Conservation (phyloP, 129 eudicot species). For the Calendula officinalis region DNA sequence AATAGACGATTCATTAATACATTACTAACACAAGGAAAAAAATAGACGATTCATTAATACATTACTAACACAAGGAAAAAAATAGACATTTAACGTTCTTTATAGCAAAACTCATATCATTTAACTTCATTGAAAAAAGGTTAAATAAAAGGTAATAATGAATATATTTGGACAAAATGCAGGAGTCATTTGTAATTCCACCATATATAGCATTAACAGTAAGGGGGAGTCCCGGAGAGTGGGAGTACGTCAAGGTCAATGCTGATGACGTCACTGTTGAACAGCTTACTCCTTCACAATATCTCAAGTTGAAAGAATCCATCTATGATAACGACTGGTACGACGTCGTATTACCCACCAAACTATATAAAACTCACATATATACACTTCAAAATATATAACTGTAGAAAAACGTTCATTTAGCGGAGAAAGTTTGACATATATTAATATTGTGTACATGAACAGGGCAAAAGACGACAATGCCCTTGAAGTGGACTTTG, state of each 20-base stretch:
- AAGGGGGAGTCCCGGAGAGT: conserved; percentile 71
- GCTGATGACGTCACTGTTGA: conserved; percentile 60
- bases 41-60: not conserved
- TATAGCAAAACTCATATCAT: not conserved
- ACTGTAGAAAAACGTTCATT: too few species aligned
- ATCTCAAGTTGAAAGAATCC: conserved; percentile 68
- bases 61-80: not conserved
- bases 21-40: too few species aligned
- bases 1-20: too few species aligned
- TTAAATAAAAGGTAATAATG: too few species aligned
- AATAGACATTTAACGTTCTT: not conserved
- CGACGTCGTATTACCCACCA: not conserved
- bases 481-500: conserved; percentile 79
- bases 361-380: too few species aligned
- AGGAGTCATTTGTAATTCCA: conserved; percentile 91
- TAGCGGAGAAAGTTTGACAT: too few species aligned
- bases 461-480: conserved; percentile 84
- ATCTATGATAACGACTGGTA: conserved; percentile 57
- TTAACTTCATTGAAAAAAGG: not conserved
- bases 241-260: conserved; percentile 70
- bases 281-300: conserved; percentile 54
- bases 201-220: conserved; percentile 78
- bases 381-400: too few species aligned
- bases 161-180: conserved; percentile 19
- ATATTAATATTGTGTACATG: not conserved